Evolutionary conservation across 768 basidiomycete genomes (phyloP), one percentile per base, ranked within the genome.

Genomic region (Mycena metata): DNA sequence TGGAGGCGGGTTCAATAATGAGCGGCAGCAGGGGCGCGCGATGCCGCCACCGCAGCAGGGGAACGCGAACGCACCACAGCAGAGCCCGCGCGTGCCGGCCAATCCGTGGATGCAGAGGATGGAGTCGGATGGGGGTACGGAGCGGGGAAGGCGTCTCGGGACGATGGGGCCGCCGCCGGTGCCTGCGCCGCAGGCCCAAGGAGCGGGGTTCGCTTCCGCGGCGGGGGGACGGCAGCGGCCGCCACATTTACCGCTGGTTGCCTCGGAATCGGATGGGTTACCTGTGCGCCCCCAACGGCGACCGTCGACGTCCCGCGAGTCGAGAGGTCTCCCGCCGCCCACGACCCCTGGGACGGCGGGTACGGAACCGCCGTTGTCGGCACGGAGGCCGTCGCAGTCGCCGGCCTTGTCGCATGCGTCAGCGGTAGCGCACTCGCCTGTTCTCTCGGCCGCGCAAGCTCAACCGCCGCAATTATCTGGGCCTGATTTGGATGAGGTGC

Each of bases 401-500:
- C 84, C 86, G 42, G 76, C 80, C 10, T 68, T 83, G 30, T 84
- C 85, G 0, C 84, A 85, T 68, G 64, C 81, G 12, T 84, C 84
- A 26, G 70, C 81, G 5, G 73, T 79, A 11, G 81, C 85, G 46
- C 86, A 85, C 21, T 69, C 75, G 21, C 76, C 76, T 46, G 65
- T 74, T 13, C 65, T 69, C 46, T 39, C 39, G 39, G 39, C 39
- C 11, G 39, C 39, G 39, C 39, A 39, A 10, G 43, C 19, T n/a
- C 33, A 30, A 11, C 41, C 21, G 24, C 80, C 83, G 26, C 74
- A 74, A 42, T 62, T 82, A 10, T 74, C 76, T 26, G 76, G 82
- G 3, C 74, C 81, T 39, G 88, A 89, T 62, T 74, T 92, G 35
- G 91, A 94, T 57, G 88, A 88, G 58, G 86, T 82, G n/a, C 85